Evolutionary conservation across 2,329 filamentous ascomycete genomes (phyloP).

Genomic region (Tolypocladium cylindrosporum): DNA sequence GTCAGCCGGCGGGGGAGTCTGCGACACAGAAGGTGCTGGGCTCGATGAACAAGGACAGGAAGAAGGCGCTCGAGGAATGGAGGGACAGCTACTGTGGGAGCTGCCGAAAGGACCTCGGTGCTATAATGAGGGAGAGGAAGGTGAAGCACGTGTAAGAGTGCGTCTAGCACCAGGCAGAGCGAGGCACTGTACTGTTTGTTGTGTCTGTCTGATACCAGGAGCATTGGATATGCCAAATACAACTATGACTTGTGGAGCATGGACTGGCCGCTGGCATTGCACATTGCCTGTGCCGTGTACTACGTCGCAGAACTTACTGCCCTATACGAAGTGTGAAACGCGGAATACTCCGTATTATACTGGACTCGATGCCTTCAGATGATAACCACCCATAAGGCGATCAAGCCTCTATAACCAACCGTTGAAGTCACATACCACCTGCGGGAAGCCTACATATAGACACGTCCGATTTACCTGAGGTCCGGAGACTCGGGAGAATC

Average conservation of each 20-base stretch:
- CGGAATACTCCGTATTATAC: no score
- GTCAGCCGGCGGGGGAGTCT: constrained; percentile 10
- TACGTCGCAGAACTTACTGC: no score
- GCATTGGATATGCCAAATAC: neutral
- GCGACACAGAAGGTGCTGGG: constrained; percentile 21
- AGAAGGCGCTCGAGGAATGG: constrained; percentile 35
- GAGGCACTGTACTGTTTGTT: neutral
- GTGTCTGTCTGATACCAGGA: neutral
- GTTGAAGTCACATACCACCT: no score
- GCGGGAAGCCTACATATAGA: no score
- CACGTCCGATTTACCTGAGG: no score
- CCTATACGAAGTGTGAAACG: no score
- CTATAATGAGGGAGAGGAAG: constrained; percentile 19
- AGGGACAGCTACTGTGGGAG: constrained; percentile 46
- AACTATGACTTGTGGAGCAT: neutral
- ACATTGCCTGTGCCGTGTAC: neutral
- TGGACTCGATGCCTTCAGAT: no score
- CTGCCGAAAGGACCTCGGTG: constrained; percentile 35
- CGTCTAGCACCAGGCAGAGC: neutral
- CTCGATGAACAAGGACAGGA: constrained; percentile 17
- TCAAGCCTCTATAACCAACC: no score
- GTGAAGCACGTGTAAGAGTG: constrained; percentile 10
- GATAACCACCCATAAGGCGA: no score
- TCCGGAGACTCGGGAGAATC: neutral
- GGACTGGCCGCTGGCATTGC: neutral